phyloP scores from a whole-genome alignment of 1,284 basidiomycete species.

The Sporisorium reilianum region DNA sequence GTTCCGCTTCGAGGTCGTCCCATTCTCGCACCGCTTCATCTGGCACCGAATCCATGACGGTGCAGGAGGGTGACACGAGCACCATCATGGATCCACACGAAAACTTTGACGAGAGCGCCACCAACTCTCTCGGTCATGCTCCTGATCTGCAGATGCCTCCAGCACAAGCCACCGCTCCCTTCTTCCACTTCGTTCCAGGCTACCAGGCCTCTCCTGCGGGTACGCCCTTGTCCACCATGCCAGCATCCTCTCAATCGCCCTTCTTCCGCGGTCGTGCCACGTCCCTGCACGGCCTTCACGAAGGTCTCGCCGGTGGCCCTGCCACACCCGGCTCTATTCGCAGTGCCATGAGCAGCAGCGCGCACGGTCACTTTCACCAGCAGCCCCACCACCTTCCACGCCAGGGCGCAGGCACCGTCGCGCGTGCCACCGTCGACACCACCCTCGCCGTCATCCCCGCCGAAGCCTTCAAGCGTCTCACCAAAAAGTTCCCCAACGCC shows the following conservation, averaged over 20 bases:
- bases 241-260: constrained; percentile 27
- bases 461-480: constrained; percentile 89
- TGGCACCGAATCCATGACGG: constrained; percentile 31
- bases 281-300: constrained; percentile 32
- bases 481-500: constrained; percentile 95
- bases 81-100: constrained; percentile 42
- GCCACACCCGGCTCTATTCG: constrained; percentile 58
- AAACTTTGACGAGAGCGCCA: constrained; percentile 19
- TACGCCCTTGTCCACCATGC: constrained; percentile 21
- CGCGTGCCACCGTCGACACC: constrained; percentile 90
- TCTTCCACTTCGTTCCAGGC: constrained; percentile 47
- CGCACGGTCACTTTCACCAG: constrained; percentile 24
- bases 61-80: constrained; percentile 48
- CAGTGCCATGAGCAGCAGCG: constrained; percentile 50
- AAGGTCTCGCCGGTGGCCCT: constrained; percentile 34
- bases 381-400: constrained; percentile 20
- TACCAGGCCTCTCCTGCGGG: constrained; percentile 26
- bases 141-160: constrained; percentile 59
- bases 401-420: constrained; percentile 73
- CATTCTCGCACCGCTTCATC: constrained; percentile 40
- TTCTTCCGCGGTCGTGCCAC: constrained; percentile 33
- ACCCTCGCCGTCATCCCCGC: constrained; percentile 99
- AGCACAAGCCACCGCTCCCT: constrained; percentile 57
- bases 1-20: constrained; percentile 5
- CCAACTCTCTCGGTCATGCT: constrained; percentile 26